Evolutionary conservation across 164 flowering plant genomes (phyloP).

Genomic region (Nelumbo lutea): DNA sequence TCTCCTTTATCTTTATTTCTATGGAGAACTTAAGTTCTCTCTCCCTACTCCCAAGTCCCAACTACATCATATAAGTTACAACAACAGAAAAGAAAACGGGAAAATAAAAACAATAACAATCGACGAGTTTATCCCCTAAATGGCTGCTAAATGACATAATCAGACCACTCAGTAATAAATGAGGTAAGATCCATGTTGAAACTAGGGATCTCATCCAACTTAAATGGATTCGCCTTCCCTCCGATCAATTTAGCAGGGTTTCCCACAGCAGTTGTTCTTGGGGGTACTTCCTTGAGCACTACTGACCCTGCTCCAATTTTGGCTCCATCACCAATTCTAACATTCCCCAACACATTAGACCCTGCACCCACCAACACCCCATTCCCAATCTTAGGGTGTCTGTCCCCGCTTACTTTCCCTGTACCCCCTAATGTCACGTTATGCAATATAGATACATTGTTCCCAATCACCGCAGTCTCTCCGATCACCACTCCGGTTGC

Average conservation of each 20-base stretch:
- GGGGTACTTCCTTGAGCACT: constrained; percentile 65
- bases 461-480: constrained; percentile 71
- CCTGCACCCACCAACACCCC: constrained; percentile 87
- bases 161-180: constrained; percentile 23
- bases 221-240: constrained; percentile 35
- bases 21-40: neutral
- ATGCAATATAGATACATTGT: constrained; percentile 67
- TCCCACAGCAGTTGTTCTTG: constrained; percentile 71
- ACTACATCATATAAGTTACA: neutral
- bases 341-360: constrained; percentile 60
- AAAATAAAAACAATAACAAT: neutral
- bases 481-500: constrained; percentile 83
- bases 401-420: constrained; percentile 60
- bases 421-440: constrained; percentile 81
- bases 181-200: constrained; percentile 39
- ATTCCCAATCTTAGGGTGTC: constrained; percentile 83
- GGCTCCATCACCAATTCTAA: constrained; percentile 67
- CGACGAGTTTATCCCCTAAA: neutral
- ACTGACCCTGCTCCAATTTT: constrained; percentile 85
- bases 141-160: constrained; percentile 23
- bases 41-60: constrained; percentile 4
- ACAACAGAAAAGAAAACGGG: neutral
- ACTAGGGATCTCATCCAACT: constrained; percentile 25
- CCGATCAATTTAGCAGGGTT: constrained; percentile 78
- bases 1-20: no score